Conservation (phyloP, 2,329 filamentous ascomycete genomes). For the Mycosphaerella sp. region DNA sequence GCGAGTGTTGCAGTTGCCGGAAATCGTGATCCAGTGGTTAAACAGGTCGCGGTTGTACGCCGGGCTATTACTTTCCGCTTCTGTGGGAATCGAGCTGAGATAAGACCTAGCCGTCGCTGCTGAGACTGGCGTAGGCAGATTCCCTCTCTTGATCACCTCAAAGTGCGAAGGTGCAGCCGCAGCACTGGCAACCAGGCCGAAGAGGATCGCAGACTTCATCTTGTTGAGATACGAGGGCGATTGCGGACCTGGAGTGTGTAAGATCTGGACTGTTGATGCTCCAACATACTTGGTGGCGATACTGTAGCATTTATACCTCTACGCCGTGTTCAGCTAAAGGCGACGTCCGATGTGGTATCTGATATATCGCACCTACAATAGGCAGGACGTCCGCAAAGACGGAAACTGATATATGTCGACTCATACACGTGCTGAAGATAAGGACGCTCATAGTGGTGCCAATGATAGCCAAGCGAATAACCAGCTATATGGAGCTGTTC, state of each 20-base stretch:
- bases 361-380: conserved; percentile 9
- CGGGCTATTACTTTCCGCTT: conserved; percentile 30
- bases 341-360: conserved; percentile 6
- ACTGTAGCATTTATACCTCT: not conserved
- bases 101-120: conserved; percentile 29
- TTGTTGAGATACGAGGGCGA: not conserved
- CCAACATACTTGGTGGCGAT: not conserved
- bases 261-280: not conserved
- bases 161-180: conserved; percentile 25
- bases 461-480: conserved; percentile 7
- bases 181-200: conserved; percentile 21
- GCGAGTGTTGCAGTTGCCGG: conserved; percentile 63
- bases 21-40: conserved; percentile 63
- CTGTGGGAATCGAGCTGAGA: conserved; percentile 25
- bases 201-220: conserved; percentile 21
- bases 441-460: conserved; percentile 14
- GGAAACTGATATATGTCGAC: conserved; percentile 2
- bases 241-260: not conserved
- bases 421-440: conserved; percentile 17
- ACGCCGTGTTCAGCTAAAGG: not conserved
- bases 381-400: conserved; percentile 8
- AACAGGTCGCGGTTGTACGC: conserved; percentile 63
- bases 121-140: conserved; percentile 28
- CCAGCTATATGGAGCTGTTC: conserved; percentile 8
- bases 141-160: conserved; percentile 23